A percentile compares a stretch with the other conserved stretches of the same genome.
These are phyloP conservation scores for Knoxia roxburghii DNA, from an alignment of 257 asterid genomes.

Conservation along the genomic window DNA sequence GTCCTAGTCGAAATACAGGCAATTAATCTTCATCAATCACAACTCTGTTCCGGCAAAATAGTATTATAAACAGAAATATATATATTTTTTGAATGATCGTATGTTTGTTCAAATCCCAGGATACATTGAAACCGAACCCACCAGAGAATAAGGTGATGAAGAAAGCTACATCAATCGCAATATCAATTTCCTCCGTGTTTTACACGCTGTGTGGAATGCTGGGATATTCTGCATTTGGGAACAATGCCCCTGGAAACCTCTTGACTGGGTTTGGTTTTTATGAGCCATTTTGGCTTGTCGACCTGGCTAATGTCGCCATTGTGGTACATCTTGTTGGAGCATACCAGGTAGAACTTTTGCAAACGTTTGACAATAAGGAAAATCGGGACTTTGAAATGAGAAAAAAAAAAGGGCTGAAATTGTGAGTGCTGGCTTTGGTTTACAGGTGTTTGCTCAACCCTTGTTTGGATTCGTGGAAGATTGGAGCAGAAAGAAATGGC, in stretches of 20 bases:
- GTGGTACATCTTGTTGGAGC: constrained; percentile 66
- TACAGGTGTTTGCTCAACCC: constrained; percentile 56
- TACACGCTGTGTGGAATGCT: constrained; percentile 52
- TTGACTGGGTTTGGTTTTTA: constrained; percentile 74
- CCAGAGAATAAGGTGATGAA: constrained; percentile 58
- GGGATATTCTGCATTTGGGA: constrained; percentile 75
- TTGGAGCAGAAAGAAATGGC: constrained; percentile 31
- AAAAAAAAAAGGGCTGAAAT: no score
- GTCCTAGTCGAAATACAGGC: constrained; percentile 69
- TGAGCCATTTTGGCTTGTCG: constrained; percentile 69
- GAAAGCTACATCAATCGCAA: constrained; percentile 35
- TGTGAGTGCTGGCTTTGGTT: no score
- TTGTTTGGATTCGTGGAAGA: constrained; percentile 49
- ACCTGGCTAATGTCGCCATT: constrained; percentile 50
- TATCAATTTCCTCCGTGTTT: constrained; percentile 37
- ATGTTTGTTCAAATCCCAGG: constrained; percentile 29
- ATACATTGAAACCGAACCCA: constrained; percentile 44
- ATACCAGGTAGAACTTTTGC: constrained; percentile 39
- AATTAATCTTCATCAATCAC: background rate
- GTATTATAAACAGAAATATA: no score
- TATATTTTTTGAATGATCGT: background rate
- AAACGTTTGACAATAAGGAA: background rate
- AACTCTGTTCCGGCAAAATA: no score
- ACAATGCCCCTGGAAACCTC: constrained; percentile 69
- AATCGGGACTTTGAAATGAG: background rate